Evolutionary conservation across 192 early-diverging fungal genomes (phyloP).

Genomic region (Spizellomyces punctatus): DNA sequence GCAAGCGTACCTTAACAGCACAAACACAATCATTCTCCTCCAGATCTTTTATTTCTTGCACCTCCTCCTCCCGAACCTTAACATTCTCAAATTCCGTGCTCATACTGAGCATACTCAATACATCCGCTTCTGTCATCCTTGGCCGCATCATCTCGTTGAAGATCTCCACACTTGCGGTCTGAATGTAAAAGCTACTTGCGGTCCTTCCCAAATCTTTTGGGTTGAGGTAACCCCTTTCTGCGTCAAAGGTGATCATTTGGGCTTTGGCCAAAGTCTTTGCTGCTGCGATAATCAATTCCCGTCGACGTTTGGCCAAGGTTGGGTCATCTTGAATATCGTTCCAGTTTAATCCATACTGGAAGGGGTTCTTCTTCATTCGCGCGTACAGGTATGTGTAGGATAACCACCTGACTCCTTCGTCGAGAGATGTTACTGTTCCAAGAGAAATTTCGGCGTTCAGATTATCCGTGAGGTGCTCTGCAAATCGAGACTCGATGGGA

Average conservation of each 20-base stretch:
- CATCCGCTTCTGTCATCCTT: slow-evolving; percentile 92
- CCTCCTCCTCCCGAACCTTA: slow-evolving; percentile 88
- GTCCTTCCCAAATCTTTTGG: slow-evolving; percentile 93
- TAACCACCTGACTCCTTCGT: slow-evolving; percentile 96
- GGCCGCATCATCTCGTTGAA: slow-evolving; percentile 87
- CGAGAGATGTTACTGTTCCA: slow-evolving; percentile 92
- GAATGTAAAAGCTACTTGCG: slow-evolving; percentile 91
- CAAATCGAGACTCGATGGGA: slow-evolving; percentile 95
- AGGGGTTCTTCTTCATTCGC: slow-evolving; percentile 94
- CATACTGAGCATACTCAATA: slow-evolving; percentile 81
- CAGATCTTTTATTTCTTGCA: slow-evolving; percentile 75
- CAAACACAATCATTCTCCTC: slow-evolving; percentile 75
- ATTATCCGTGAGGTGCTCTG: slow-evolving; percentile 84
- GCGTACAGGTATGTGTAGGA: slow-evolving; percentile 97
- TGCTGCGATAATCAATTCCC: slow-evolving; percentile 78
- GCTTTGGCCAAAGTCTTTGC: slow-evolving; percentile 74
- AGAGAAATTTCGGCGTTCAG: slow-evolving; percentile 96
- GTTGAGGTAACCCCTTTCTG: slow-evolving; percentile 77
- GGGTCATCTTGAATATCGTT: slow-evolving; percentile 79
- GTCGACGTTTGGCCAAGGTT: slow-evolving; percentile 73
- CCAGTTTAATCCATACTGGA: slow-evolving; percentile 87
- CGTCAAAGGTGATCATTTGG: slow-evolving; percentile 94
- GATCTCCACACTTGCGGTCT: slow-evolving; percentile 80
- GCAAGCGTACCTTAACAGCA: slow-evolving; percentile 71
- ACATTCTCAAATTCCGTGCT: slow-evolving; percentile 96